Evolutionary conservation across 768 basidiomycete species (phyloP), one percentile per base, ranked within the genome.

Genomic region (Rhizopogon vesiculosus): DNA sequence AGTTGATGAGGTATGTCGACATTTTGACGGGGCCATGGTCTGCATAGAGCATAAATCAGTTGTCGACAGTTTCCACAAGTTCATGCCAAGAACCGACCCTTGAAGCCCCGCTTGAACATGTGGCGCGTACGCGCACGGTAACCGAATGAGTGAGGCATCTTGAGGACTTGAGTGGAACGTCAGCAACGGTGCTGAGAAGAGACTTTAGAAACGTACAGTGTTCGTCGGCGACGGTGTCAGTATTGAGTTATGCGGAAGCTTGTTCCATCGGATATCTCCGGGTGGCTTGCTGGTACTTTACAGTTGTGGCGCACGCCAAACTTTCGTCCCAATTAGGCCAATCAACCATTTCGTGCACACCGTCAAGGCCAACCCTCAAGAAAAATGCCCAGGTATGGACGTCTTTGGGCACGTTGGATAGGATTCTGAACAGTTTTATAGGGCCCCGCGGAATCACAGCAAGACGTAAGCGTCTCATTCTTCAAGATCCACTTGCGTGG

Each of bases 101-200:
- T 96, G 89, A 98, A 98, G 69, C 87, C 89, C 80, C 91, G 83
- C 86, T 91, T 94, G 91, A 99, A 98, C 95, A 98, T 97, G 80
- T 95, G 81, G 87, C 96, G 94, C 87, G 96, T 98, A 67, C 96
- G 94, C 90, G 96, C 96, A 73, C 96, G 89, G 82, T 95, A 92
- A 92, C 96, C 96, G 85, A 88, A 99, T 56, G 96, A 98, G 92
- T 98, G 93, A 81, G 96, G 96, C 96, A 99, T 98, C 74, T 86
- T 85, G 84, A 81, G 72, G 78, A 62, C 80, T 87, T 66, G 35
- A 50, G 3, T 40, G 54, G 44, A 53, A 45, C 33, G 51, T 57
- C 42, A 61, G 53, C 12, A 22, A 19, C 53, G 57, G 51, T 52
- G 57, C 62, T 57, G 56, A 55, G n/a, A 33, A 61, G 57, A 57